A percentile compares a stretch with the other conserved stretches of the same genome.
These are phyloP conservation scores for Lachnum nothofagi DNA, from an alignment of 2,329 filamentous ascomycete genomes.

Conservation along the genomic window DNA sequence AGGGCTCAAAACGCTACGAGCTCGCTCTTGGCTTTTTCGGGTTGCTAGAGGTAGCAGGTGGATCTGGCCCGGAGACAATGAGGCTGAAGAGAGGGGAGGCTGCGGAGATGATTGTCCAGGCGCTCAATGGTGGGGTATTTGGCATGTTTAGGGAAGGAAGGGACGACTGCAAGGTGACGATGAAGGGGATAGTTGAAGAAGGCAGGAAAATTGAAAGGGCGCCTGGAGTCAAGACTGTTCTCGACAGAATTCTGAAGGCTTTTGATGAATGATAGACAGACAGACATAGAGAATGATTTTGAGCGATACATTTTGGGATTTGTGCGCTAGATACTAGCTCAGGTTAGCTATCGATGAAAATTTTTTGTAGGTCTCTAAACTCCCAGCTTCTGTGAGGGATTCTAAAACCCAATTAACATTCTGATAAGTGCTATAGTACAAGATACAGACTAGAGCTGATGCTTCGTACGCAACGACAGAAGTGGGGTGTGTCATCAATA, in stretches of 20 bases:
- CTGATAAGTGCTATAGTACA: too few relatives aligned
- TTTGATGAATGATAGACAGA: constrained; percentile 15
- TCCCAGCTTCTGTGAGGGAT: too few relatives aligned
- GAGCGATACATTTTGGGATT: too few relatives aligned
- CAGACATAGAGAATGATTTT: not conserved
- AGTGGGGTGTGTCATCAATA: too few relatives aligned
- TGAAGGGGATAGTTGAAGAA: constrained; percentile 21
- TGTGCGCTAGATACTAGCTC: too few relatives aligned
- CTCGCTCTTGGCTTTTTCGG: constrained; percentile 24
- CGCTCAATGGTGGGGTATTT: constrained; percentile 26
- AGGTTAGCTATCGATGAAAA: too few relatives aligned
- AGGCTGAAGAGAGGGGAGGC: constrained; percentile 32
- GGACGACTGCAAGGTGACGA: constrained; percentile 18
- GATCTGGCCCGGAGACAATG: constrained; percentile 30
- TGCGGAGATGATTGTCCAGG: constrained; percentile 27
- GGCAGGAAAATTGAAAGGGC: constrained; percentile 28
- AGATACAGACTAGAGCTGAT: too few relatives aligned
- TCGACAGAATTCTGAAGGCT: constrained; percentile 24
- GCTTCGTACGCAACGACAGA: too few relatives aligned
- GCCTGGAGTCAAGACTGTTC: constrained; percentile 22
- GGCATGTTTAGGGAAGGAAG: constrained; percentile 24
- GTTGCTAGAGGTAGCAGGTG: constrained; percentile 28
- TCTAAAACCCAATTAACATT: too few relatives aligned
- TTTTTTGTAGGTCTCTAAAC: too few relatives aligned
- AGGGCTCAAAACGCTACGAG: constrained; percentile 18